Percentiles rank a stretch among this genome's conserved stretches.
Evolutionary conservation across 305 asterid species (phyloP).

Genomic region (Fraxinus velutina): DNA sequence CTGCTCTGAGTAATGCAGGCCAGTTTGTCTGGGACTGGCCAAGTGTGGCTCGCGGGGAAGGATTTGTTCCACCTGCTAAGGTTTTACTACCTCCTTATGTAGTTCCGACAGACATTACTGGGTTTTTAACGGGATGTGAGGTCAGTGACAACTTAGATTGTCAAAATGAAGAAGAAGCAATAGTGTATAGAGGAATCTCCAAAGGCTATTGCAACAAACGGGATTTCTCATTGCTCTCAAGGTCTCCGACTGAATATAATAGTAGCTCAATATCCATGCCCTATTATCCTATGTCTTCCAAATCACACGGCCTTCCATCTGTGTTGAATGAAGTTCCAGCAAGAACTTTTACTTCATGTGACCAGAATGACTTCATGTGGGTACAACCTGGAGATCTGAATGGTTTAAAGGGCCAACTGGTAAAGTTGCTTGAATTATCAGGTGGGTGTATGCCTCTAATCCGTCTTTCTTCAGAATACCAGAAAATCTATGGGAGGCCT

Average conservation of each 20-base stretch:
- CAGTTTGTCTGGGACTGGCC: conserved; percentile 93
- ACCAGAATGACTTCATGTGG: conserved; percentile 52
- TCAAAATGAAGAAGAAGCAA: conserved; percentile 76
- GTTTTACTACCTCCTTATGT: conserved; percentile 32
- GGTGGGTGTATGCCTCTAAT: conserved; percentile 67
- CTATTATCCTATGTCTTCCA: conserved; percentile 30
- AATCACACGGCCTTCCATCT: conserved; percentile 42
- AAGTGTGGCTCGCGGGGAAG: conserved; percentile 82
- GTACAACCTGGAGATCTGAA: conserved; percentile 84
- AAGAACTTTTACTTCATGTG: conserved; percentile 28
- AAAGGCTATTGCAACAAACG: conserved; percentile 32
- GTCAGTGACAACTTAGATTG: conserved; percentile 40
- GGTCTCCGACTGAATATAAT: conserved; percentile 45
- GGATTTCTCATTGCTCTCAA: conserved; percentile 52
- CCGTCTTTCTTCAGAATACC: conserved; percentile 71
- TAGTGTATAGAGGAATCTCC: conserved; percentile 61
- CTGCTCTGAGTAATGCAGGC: conserved; percentile 86
- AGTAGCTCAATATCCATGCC: conserved; percentile 35
- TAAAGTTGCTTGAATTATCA: conserved; percentile 60
- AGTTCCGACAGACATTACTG: conserved; percentile 37
- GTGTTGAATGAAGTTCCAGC: conserved; percentile 41
- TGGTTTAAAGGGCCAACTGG: conserved; percentile 76
- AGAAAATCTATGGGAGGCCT: conserved; percentile 64
- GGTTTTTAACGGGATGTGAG: conserved; percentile 39
- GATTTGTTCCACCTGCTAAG: conserved; percentile 62